These are phyloP conservation scores for Fraxinus floribunda DNA, from an alignment of 305 asterid genomes.

Conservation along the genomic window DNA sequence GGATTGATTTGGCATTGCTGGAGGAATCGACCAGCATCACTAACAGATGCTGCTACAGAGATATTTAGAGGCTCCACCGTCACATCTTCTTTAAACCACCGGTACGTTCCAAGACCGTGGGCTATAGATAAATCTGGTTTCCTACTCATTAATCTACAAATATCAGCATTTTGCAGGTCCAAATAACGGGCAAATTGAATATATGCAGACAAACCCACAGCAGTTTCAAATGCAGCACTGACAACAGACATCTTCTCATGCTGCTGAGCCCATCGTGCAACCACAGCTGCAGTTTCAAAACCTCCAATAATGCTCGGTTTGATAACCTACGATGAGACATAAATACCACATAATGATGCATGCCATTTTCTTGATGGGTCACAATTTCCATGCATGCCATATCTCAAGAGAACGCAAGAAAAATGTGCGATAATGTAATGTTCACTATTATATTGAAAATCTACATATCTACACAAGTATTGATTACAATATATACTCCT, in stretches of 20 bases:
- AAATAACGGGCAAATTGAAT: conserved; percentile 70
- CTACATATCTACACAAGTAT: background rate
- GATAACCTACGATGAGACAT: conserved; percentile 58
- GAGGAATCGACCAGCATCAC: conserved; percentile 63
- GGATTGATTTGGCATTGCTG: conserved; percentile 57
- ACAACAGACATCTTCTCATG: conserved; percentile 73
- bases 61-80: conserved; percentile 50
- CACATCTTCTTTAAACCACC: conserved; percentile 83
- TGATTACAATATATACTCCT: background rate
- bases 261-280: conserved; percentile 95
- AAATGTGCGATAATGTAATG: background rate
- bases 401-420: background rate
- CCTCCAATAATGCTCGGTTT: conserved; percentile 95
- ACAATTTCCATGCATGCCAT: background rate
- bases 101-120: conserved; percentile 95
- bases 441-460: background rate
- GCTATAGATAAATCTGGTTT: conserved; percentile 44
- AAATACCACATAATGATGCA: background rate
- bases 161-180: conserved; percentile 66
- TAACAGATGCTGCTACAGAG: conserved; percentile 58
- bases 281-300: conserved; percentile 73
- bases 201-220: conserved; percentile 79
- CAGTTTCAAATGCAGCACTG: conserved; percentile 90
- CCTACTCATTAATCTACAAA: conserved; percentile 44
- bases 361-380: background rate